Percentiles rank a stretch among this genome's conserved stretches.
phyloP scores from a whole-genome alignment of 2,329 filamentous ascomycete genomes.

The Aspergillus sp. region DNA sequence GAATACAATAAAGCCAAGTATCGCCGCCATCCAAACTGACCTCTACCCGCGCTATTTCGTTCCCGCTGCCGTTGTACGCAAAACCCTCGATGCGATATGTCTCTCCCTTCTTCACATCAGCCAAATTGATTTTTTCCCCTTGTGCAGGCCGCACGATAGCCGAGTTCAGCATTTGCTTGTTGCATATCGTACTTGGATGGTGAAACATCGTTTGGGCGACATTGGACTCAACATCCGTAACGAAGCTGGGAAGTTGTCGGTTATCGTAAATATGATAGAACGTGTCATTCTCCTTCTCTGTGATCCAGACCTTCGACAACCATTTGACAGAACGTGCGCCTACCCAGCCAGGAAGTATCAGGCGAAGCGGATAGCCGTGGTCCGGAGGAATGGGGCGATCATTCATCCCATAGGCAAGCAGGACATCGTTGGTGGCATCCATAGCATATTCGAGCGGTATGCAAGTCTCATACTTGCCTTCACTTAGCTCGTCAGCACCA shows the following conservation, averaged over 20 bases:
- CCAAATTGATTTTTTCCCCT: constrained; percentile 45
- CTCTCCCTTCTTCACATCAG: constrained; percentile 37
- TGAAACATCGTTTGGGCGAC: constrained; percentile 49
- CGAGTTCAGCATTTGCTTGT: constrained; percentile 52
- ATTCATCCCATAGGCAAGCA: constrained; percentile 47
- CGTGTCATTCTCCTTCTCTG: constrained; percentile 41
- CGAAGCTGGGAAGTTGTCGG: constrained; percentile 48
- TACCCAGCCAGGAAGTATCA: constrained; percentile 44
- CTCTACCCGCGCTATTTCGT: constrained; percentile 52
- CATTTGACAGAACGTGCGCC: constrained; percentile 45
- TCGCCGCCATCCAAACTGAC: constrained; percentile 49
- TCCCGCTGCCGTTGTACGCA: constrained; percentile 53
- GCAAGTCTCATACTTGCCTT: constrained; percentile 51
- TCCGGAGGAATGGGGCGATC: constrained; percentile 41
- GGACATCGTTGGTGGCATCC: constrained; percentile 49
- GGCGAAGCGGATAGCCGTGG: constrained; percentile 44
- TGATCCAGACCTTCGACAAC: constrained; percentile 36
- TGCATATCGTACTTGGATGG: constrained; percentile 51
- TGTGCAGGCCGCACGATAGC: constrained; percentile 49
- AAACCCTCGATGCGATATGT: constrained; percentile 49
- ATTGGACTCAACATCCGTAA: constrained; percentile 51
- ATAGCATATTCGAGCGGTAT: constrained; percentile 52
- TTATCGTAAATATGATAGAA: constrained; percentile 55
- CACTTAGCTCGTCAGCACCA: constrained; percentile 49
- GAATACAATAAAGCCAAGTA: constrained; percentile 52